These are phyloP conservation scores for Mortierella sp. DNA, from an alignment of 371 early-diverging fungal genomes.

Conservation along the genomic window DNA sequence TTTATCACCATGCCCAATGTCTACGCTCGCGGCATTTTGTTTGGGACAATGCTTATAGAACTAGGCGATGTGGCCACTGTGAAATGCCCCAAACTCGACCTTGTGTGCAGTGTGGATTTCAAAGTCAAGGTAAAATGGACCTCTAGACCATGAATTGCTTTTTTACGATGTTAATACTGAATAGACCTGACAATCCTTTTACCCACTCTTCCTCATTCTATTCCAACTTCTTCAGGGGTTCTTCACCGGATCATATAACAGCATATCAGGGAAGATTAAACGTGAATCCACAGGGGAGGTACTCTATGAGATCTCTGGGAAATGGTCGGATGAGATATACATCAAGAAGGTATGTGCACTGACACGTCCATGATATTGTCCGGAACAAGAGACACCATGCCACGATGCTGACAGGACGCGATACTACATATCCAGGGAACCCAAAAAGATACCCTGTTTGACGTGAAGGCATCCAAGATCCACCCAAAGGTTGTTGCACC, in stretches of 20 bases:
- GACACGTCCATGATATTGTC: not conserved
- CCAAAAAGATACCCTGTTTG: constrained; percentile 72
- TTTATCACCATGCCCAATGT: constrained; percentile 89
- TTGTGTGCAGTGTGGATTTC: constrained; percentile 88
- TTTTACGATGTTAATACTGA: no score
- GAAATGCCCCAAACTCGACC: constrained; percentile 77
- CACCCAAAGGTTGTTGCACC: constrained; percentile 78
- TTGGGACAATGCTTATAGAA: constrained; percentile 96
- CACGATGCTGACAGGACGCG: no score
- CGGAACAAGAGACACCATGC: no score
- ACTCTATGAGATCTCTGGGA: constrained; percentile 85
- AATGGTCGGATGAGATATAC: constrained; percentile 85
- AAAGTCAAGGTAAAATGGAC: constrained; percentile 95
- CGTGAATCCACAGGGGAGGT: constrained; percentile 78
- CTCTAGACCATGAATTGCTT: no score
- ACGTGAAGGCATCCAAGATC: constrained; percentile 70
- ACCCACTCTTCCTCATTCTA: no score
- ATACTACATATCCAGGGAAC: not conserved
- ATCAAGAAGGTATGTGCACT: constrained; percentile 59
- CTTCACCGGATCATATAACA: constrained; percentile 86
- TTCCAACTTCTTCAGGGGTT: constrained; percentile 72
- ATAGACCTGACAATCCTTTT: no score
- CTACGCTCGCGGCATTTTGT: constrained; percentile 91
- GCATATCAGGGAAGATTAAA: constrained; percentile 86
- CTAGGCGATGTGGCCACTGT: constrained; percentile 86